These are phyloP conservation scores for Cyclocybe aegerita DNA, from an alignment of 768 basidiomycete species.

Conservation along the genomic window DNA sequence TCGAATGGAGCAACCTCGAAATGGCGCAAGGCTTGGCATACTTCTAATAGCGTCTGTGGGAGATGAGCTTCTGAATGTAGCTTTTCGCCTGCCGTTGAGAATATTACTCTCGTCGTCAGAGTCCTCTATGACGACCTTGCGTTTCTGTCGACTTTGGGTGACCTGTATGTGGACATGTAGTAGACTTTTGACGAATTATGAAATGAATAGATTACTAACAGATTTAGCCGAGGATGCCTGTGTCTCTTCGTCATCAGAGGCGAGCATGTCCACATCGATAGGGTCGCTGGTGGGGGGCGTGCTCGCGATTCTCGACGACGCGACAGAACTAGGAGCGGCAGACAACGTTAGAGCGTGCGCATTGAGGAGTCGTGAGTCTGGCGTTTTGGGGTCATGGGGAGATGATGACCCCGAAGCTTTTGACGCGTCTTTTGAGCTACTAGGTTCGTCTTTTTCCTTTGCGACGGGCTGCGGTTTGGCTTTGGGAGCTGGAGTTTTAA, in stretches of 20 bases:
- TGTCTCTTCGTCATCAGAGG: conserved; percentile 45
- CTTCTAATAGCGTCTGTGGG: conserved; percentile 35
- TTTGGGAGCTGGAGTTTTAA: conserved; percentile 20
- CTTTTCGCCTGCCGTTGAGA: conserved; percentile 19
- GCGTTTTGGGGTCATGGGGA: conserved; percentile 36
- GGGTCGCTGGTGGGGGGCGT: conserved; percentile 81
- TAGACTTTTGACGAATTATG: neutral
- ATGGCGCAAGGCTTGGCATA: conserved; percentile 7
- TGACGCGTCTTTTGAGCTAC: conserved; percentile 29
- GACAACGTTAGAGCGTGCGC: conserved; percentile 35
- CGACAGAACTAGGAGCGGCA: conserved; percentile 27
- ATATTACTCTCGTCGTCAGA: conserved; percentile 55
- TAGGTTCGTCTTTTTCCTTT: conserved; percentile 9
- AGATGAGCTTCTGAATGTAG: conserved; percentile 33
- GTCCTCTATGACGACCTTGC: conserved; percentile 67
- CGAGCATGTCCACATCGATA: conserved; percentile 74
- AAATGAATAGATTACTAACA: conserved; percentile 24
- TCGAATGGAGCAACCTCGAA: neutral
- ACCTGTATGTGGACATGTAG: conserved; percentile 1
- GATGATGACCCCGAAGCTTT: conserved; percentile 26
- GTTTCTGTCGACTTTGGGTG: conserved; percentile 48
- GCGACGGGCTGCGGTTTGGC: conserved; percentile 9
- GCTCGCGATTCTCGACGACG: conserved; percentile 51
- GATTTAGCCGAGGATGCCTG: conserved; percentile 24
- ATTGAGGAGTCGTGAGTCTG: conserved; percentile 33